Base-by-base conservation (phyloP, 2,329 filamentous ascomycete species). In the Fusarium armeniacum region DNA sequence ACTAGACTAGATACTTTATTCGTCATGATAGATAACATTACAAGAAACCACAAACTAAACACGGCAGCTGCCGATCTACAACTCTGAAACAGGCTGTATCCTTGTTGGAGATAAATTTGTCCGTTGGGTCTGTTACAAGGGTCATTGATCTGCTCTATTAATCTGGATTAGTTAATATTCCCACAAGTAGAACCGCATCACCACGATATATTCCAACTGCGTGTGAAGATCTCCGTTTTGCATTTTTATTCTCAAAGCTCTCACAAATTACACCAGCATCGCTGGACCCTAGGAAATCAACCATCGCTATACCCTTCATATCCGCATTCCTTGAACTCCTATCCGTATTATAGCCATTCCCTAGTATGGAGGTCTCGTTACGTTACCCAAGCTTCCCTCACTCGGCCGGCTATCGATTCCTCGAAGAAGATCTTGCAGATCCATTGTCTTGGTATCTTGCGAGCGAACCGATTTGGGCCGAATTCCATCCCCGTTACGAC, bases 291-390 rank as follows among this genome's bases (percentile, higher is more conserved):
- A 20, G 50, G 32, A 58, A 65, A 71, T 51, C 49, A 69, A 58
- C 56, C 53, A 41, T 71, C 68, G 64, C 56, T 71, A 62, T 69
- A 62, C 45, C 38, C n/a, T 36, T 38, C 26, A n/a, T 46, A 18
- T 51, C 36, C 18, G 35, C 41, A 13, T 57, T 33, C 38, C 40
- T 40, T 43, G 13, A 69, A 65, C 68, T 62, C 56, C 65, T 35
- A 53, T 40, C 36, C 20, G 36, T 40, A 40, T 66, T 66, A 40
- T 64, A n/a, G 43, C 30, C 41, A 52, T 55, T 40, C 44, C 57
- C 73, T 77, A 87, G 70, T 87, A 87, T 20, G 85, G 85, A 53
- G 85, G 85, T 73, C 79, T 81, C 44, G 82, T 82, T 26, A 85
- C 75, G 40, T 82, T 83, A 22, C 83, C 82, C 53, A 86, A 65